These are phyloP conservation scores for Eleusine indica DNA, from an alignment of 176 grass and related monocot genomes.

Conservation along the genomic window DNA sequence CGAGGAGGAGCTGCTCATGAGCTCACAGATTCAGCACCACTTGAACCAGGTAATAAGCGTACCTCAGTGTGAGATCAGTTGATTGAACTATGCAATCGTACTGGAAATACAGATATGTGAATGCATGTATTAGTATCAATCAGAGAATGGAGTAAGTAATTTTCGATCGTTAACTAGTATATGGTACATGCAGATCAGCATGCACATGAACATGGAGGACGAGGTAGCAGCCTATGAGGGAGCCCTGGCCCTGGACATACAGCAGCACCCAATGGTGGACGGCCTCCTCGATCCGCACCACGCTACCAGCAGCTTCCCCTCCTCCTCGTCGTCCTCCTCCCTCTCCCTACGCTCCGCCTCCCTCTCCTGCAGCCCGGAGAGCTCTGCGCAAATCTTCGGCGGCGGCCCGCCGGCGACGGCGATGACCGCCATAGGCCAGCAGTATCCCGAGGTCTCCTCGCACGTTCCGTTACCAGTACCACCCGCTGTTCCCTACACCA, in stretches of 20 bases:
- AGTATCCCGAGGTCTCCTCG: constrained; percentile 44
- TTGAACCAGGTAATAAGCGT: constrained; percentile 40
- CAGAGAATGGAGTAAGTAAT: neutral
- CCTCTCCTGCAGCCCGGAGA: constrained; percentile 47
- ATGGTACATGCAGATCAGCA: constrained; percentile 44
- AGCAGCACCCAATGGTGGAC: neutral
- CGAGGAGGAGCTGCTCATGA: constrained; percentile 10
- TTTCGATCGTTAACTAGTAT: neutral
- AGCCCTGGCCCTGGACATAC: neutral
- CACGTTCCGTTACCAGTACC: neutral
- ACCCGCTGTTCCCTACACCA: neutral
- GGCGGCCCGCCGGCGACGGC: neutral
- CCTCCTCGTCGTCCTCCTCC: constrained; percentile 17
- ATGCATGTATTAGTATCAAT: too few relatives aligned
- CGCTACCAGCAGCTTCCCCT: neutral
- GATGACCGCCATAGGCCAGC: neutral
- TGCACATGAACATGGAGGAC: constrained; percentile 53
- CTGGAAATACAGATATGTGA: neutral
- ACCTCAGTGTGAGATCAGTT: neutral
- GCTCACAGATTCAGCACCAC: constrained; percentile 40
- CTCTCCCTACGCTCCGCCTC: constrained; percentile 42
- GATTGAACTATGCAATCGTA: neutral
- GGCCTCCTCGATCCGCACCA: constrained; percentile 1
- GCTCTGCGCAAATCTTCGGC: constrained; percentile 22
- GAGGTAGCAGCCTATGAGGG: neutral